Percentiles rank a stretch among this genome's conserved stretches.
Conservation (phyloP, 192 early-diverging fungal genomes). For the Lobulomyces angularis region DNA sequence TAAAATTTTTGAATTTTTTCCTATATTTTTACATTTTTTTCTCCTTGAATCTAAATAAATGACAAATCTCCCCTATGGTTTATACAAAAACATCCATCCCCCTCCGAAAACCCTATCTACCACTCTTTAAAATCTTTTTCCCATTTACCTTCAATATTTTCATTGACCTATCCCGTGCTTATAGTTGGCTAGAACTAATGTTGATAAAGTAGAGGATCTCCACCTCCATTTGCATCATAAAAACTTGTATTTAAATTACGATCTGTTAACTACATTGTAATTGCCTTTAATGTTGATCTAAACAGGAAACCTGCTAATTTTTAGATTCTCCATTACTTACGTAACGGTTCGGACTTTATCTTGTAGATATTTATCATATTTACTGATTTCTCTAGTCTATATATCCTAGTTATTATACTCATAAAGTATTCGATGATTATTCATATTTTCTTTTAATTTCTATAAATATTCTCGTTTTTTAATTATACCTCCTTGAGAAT, state of each 20-base stretch:
- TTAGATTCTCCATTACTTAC: constrained; percentile 10
- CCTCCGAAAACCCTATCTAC: constrained; percentile 15
- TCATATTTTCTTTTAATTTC: constrained; percentile 22
- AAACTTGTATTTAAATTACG: constrained; percentile 28
- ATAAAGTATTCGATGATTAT: constrained; percentile 23
- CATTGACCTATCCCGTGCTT: no score
- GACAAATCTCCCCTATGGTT: constrained; percentile 7
- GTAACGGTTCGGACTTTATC: constrained; percentile 20
- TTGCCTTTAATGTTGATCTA: constrained; percentile 3
- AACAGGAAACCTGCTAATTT: no score
- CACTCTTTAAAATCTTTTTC: constrained; percentile 9
- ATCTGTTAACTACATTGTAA: constrained; percentile 27
- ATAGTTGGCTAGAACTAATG: constrained; percentile 10
- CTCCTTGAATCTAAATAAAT: constrained; percentile 9
- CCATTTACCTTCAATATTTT: no score
- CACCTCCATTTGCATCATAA: constrained; percentile 34
- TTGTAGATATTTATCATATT: constrained; percentile 27
- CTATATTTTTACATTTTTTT: constrained; percentile 9
- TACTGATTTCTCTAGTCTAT: no score
- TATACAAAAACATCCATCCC: constrained; percentile 12
- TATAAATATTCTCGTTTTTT: constrained; percentile 16
- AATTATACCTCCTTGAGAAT: constrained; percentile 17
- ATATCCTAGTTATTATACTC: constrained; percentile 33
- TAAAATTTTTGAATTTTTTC: constrained; percentile 7
- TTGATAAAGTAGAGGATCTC: constrained; percentile 22